These are phyloP conservation scores for Nasturtium officinale DNA, from an alignment of 345 rosid species.

Conservation along the genomic window DNA sequence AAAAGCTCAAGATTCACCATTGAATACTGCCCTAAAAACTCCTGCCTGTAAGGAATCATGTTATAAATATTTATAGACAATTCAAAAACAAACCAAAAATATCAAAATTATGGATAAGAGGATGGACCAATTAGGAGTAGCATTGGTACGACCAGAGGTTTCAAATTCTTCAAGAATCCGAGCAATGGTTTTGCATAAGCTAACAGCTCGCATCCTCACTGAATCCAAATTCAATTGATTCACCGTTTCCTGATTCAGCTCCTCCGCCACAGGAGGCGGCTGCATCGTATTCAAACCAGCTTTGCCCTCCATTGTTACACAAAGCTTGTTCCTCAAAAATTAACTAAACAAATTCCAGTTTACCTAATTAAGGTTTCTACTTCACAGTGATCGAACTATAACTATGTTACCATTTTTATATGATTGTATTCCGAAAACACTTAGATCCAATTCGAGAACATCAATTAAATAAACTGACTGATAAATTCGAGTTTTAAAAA, in stretches of 20 bases:
- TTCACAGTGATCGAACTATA: neutral
- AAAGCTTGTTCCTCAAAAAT: neutral
- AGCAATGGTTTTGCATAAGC: conserved; percentile 77
- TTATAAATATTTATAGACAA: neutral
- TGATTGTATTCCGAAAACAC: neutral
- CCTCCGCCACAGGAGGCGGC: conserved; percentile 53
- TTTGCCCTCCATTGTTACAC: neutral
- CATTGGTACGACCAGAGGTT: conserved; percentile 68
- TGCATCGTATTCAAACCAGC: neutral
- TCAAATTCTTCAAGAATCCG: conserved; percentile 93
- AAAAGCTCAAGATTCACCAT: conserved; percentile 96
- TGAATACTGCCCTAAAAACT: conserved; percentile 82
- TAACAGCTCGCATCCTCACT: conserved; percentile 74
- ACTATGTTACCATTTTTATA: neutral
- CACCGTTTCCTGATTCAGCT: conserved; percentile 63
- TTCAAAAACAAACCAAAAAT: neutral
- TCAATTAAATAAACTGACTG: too few species aligned
- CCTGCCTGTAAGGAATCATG: conserved; percentile 66
- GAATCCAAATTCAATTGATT: conserved; percentile 79
- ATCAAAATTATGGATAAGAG: neutral
- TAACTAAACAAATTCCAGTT: neutral
- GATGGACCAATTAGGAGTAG: conserved; percentile 77
- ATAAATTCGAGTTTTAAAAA: neutral
- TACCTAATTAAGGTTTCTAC: neutral
- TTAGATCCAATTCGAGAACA: neutral